Evolutionary conservation across 306 rosid genomes (phyloP).

Genomic region (Citrullus colocynthis): DNA sequence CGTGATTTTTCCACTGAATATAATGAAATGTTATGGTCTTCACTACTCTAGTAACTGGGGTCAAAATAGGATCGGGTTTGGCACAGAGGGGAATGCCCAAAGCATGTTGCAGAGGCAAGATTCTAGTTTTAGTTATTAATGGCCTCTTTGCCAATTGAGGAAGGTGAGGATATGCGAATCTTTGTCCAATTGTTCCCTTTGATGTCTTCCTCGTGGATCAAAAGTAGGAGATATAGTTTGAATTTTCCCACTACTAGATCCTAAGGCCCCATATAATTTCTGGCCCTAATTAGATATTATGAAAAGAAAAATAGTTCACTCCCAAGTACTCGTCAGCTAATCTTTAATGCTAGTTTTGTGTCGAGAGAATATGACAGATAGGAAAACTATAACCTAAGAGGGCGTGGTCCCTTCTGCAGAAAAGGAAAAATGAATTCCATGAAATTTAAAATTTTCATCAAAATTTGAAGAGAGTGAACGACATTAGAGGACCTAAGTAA

Average conservation of each 20-base stretch:
- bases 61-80: background rate
- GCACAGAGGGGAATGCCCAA: background rate
- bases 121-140: background rate
- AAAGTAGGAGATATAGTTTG: background rate
- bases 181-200: background rate
- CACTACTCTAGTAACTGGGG: background rate
- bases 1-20: background rate
- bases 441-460: background rate
- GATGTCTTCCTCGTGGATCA: background rate
- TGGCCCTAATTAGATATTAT: background rate
- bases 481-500: background rate
- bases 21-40: background rate
- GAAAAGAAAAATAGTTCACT: background rate
- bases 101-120: background rate
- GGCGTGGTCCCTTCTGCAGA: background rate
- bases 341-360: background rate
- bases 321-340: background rate
- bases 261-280: background rate
- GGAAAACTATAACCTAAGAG: background rate
- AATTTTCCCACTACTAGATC: background rate
- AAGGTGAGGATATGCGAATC: background rate
- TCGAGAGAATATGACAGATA: background rate
- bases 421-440: background rate
- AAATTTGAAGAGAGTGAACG: background rate
- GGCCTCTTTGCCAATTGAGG: background rate